Evolutionary conservation across 2,329 filamentous ascomycete genomes (phyloP), one percentile per base, ranked within the genome.

Genomic region (Furcasterigmium sp.): DNA sequence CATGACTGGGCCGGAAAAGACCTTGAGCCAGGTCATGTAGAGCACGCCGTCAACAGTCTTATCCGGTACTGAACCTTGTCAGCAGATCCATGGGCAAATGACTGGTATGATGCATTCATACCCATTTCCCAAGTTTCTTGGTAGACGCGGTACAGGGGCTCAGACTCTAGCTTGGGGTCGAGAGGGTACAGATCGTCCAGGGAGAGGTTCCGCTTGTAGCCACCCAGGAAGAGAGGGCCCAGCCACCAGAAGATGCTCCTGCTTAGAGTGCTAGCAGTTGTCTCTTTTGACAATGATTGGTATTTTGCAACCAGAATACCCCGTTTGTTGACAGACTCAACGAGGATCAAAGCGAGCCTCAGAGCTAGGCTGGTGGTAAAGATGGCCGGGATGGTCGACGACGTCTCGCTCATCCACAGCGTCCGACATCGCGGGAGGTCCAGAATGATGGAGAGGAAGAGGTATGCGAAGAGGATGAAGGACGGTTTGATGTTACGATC

Each of bases 191-290:
- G 19, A 21, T 55, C 70, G 10, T 69, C 63, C 0, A 74, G 56
- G 1, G 55, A 48, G 5, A 76, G 47, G 3, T 61, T 46, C 5
- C 62, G 69, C 3, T 56, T 63, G 55, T 67, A 77, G 1, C 76
- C 74, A 14, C 59, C 56, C 17, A 62, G 63, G 30, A 81, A 69
- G 5, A 80, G 52, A 3, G 65, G 62, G 45, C 71, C 75, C 35
- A 78, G 56, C 75, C 75, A 79, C 61, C 63, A 70, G 53, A 78
- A 78, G 10, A 74, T 56, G 1, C 56, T 58, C 35, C 63, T 60
- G 46, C 63, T 75, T 47, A 70, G 70, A n/a, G 75, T 57, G 3
- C 73, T 23, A 7, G 36, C 36, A 66, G 37, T 68, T 71, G 2
- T 69, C 76, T 6, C 68, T 68, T 51, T 81, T 8, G 36, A 77